phyloP scores from a whole-genome alignment of 2,329 filamentous ascomycete species.

The Thermoascus crustaceus region DNA sequence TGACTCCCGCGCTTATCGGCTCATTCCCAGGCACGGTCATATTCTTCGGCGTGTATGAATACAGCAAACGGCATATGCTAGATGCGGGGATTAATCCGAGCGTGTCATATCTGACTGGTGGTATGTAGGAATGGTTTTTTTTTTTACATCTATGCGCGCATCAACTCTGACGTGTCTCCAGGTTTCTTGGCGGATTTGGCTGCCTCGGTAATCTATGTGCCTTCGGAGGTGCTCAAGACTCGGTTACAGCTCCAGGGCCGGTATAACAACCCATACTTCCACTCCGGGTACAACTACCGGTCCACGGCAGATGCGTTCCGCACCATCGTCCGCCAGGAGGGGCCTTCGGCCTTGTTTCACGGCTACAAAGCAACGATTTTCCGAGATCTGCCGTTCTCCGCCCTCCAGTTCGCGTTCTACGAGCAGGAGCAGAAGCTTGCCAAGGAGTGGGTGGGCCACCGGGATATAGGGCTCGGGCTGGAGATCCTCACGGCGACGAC shows the following conservation, averaged over 20 bases:
- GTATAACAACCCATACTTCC: slow-evolving; percentile 89
- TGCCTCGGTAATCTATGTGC: slow-evolving; percentile 88
- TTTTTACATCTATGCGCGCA: slow-evolving; percentile 12
- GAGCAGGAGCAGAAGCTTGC: slow-evolving; percentile 85
- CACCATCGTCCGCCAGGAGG: slow-evolving; percentile 78
- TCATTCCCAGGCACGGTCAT: slow-evolving; percentile 90
- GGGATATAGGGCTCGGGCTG: slow-evolving; percentile 74
- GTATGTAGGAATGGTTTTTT: slow-evolving; percentile 39
- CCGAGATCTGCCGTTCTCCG: slow-evolving; percentile 90
- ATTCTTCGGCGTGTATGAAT: slow-evolving; percentile 96
- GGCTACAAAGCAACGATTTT: slow-evolving; percentile 96
- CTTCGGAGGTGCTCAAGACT: slow-evolving; percentile 97
- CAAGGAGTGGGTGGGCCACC: slow-evolving; percentile 65
- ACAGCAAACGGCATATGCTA: slow-evolving; percentile 81
- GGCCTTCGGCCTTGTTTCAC: slow-evolving; percentile 77
- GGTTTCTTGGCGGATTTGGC: slow-evolving; percentile 90
- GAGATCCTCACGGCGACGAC: slow-evolving; percentile 84
- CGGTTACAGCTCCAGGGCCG: slow-evolving; percentile 88
- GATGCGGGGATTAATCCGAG: slow-evolving; percentile 75
- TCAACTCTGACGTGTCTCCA: slow-evolving; percentile 24
- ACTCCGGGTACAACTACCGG: slow-evolving; percentile 92
- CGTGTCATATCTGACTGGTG: slow-evolving; percentile 76
- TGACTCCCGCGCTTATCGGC: slow-evolving; percentile 78
- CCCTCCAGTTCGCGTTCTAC: slow-evolving; percentile 95
- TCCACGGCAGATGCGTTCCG: slow-evolving; percentile 73